These are phyloP conservation scores for Hygrophorus russula DNA, from an alignment of 768 basidiomycete genomes.

Conservation along the genomic window DNA sequence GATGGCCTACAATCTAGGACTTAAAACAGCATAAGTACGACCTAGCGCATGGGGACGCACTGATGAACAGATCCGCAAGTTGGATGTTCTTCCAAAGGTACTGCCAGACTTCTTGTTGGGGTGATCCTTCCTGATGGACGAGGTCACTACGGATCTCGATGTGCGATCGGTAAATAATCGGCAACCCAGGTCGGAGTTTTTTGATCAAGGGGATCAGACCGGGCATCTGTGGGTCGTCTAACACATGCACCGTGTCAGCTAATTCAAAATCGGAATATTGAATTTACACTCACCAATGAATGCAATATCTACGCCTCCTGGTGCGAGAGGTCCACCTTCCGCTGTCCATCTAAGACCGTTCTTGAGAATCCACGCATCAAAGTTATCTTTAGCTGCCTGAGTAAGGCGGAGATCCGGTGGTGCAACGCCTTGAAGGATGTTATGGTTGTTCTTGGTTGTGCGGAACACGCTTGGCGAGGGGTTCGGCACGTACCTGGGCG, in stretches of 20 bases:
- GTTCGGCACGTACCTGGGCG: constrained; percentile 72
- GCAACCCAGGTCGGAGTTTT: constrained; percentile 71
- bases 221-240: constrained; percentile 87
- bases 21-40: not conserved
- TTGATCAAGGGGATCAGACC: constrained; percentile 90
- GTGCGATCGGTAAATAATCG: constrained; percentile 90
- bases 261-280: not conserved
- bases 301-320: constrained; percentile 76
- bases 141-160: constrained; percentile 90
- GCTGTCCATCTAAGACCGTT: constrained; percentile 86
- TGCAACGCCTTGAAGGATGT: constrained; percentile 90
- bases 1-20: constrained; percentile 42
- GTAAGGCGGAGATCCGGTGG: constrained; percentile 67
- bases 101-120: constrained; percentile 88
- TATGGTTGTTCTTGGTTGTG: constrained; percentile 93
- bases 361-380: constrained; percentile 82
- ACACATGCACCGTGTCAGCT: constrained; percentile 4
- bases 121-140: constrained; percentile 68
- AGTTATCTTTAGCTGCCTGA: constrained; percentile 65
- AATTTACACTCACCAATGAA: constrained; percentile 55
- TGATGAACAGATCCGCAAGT: constrained; percentile 84
- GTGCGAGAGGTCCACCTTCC: constrained; percentile 73
- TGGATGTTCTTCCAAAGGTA: constrained; percentile 92
- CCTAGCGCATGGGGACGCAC: constrained; percentile 26
- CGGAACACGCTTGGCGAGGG: constrained; percentile 85